Base-by-base conservation (phyloP, 192 early-diverging fungal species). In the Bifiguratus adelaidae region DNA sequence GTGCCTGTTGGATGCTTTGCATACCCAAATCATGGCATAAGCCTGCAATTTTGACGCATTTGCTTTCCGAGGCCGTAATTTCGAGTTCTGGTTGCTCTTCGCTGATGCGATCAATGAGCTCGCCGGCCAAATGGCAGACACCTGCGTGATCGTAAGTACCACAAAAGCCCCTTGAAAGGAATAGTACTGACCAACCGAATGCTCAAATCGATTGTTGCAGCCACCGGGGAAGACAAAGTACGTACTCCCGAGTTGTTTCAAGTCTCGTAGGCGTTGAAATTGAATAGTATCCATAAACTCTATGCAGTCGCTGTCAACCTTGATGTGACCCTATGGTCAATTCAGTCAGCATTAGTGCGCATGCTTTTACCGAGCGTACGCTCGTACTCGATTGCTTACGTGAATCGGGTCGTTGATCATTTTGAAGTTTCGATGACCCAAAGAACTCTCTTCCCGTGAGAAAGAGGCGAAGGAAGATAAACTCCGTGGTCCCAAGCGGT, bases 201-300 rank as follows among this genome's bases (percentile, higher is more conserved):
- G 93, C 64, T 99, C 95, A 48, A 99, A 99, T 1, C 95, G 76
- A 59, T 92, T 93, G 62, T 99, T 91, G n/a, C 82, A 79, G 1
- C 78, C 93, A 30, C 95, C 91, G 2, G 91, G 89, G 60, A 90
- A 95, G 2, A 97, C 91, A 59, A 73, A 87, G 60, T 95, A 94
- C 1, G 84, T 73, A 12, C 81, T 73, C 21, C 94, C 94, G 25
- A 86, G 60, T 43, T 91, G 93, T 58, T 92, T 97, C 15, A 97
- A 60, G 50, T 91, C 78, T n/a, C 94, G 82, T 42, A 97, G 74
- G 21, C 95, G 71, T 61, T 98, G 95, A 55, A 98, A 98, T 70
- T 98, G 90, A 6, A 84, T 78, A 8, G 95, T 98, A 51, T 98
- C 95, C 19, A 95, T 87, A 30, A 83, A 65, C 27, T 79, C 62